Evolutionary conservation across 1,284 basidiomycete genomes (phyloP).

Genomic region (Melanopsichium pennsylvanicum): DNA sequence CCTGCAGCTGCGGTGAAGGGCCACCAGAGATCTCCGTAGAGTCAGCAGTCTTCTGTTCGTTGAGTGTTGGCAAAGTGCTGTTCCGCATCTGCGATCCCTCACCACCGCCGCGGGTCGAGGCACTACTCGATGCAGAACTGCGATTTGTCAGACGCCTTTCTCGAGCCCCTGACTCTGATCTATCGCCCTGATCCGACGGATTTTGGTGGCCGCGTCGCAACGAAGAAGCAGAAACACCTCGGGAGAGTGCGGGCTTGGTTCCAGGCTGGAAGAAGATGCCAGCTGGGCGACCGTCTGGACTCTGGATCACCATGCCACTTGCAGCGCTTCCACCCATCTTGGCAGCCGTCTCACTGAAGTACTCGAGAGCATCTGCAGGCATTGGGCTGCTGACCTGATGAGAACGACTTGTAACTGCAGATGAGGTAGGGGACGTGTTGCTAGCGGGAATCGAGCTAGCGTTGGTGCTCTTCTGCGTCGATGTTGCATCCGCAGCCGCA

Average conservation of each 20-base stretch:
- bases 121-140: slow-evolving; percentile 9
- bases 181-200: slow-evolving; percentile 21
- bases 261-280: slow-evolving; percentile 89
- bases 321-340: slow-evolving; percentile 78
- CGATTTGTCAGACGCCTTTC: slow-evolving; percentile 20
- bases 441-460: slow-evolving; percentile 9
- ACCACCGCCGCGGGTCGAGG: not conserved
- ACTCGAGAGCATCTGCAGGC: slow-evolving; percentile 77
- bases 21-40: not conserved
- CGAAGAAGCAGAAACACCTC: slow-evolving; percentile 27
- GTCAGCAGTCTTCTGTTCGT: slow-evolving; percentile 1
- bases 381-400: slow-evolving; percentile 46
- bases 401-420: slow-evolving; percentile 8
- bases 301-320: slow-evolving; percentile 87
- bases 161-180: slow-evolving; percentile 4
- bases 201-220: slow-evolving; percentile 11
- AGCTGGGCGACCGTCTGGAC: slow-evolving; percentile 87
- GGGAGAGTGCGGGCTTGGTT: slow-evolving; percentile 24
- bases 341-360: slow-evolving; percentile 79
- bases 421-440: slow-evolving; percentile 3
- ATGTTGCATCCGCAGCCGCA: slow-evolving; percentile 6
- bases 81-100: not conserved
- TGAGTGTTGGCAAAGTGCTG: slow-evolving; percentile 2
- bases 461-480: slow-evolving; percentile 10
- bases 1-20: slow-evolving; percentile 6